Evolutionary conservation across 495 filamentous ascomycete genomes (phyloP).

Genomic region (Penicillium waksmanii): DNA sequence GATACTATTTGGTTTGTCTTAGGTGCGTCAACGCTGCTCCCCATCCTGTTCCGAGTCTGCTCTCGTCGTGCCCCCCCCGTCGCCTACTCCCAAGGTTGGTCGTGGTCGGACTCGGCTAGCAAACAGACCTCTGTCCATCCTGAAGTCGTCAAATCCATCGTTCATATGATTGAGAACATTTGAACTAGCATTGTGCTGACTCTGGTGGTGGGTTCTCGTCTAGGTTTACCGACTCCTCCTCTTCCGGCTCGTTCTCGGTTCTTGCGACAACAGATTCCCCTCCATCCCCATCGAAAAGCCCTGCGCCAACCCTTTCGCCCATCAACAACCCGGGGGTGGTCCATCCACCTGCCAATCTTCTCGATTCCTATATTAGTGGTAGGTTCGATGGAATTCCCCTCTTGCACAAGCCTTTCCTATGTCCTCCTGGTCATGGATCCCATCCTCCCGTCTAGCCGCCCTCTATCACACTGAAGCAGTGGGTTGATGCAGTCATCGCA

Average conservation of each 20-base stretch:
- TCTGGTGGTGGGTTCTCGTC: conserved; percentile 16
- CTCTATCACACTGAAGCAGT: conserved; percentile 39
- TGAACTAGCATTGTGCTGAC: conserved; percentile 36
- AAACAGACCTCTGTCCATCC: conserved; percentile 31
- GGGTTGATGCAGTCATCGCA: conserved; percentile 46
- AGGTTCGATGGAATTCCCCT: conserved; percentile 46
- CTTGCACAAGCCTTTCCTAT: conserved; percentile 29
- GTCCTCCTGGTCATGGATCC: conserved; percentile 29
- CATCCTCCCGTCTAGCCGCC: conserved; percentile 26
- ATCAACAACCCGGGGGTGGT: conserved; percentile 42
- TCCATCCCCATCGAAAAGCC: conserved; percentile 44
- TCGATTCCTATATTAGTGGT: conserved; percentile 42
- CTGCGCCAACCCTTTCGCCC: conserved; percentile 32
- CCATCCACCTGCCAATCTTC: conserved; percentile 37
- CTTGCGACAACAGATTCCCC: conserved; percentile 47
- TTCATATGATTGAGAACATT: conserved; percentile 19
- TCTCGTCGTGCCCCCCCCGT: conserved; percentile 36
- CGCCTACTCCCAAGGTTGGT: conserved; percentile 35
- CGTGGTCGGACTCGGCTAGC: conserved; percentile 39
- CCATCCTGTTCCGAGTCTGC: conserved; percentile 44
- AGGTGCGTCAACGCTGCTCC: conserved; percentile 43
- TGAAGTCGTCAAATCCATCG: conserved; percentile 21
- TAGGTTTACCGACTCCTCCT: conserved; percentile 37
- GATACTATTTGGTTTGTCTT: conserved; percentile 27
- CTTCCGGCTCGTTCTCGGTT: conserved; percentile 43